These are phyloP conservation scores for Babesia ovis DNA, from an alignment of 169 alveolate genomes.

Conservation along the genomic window DNA sequence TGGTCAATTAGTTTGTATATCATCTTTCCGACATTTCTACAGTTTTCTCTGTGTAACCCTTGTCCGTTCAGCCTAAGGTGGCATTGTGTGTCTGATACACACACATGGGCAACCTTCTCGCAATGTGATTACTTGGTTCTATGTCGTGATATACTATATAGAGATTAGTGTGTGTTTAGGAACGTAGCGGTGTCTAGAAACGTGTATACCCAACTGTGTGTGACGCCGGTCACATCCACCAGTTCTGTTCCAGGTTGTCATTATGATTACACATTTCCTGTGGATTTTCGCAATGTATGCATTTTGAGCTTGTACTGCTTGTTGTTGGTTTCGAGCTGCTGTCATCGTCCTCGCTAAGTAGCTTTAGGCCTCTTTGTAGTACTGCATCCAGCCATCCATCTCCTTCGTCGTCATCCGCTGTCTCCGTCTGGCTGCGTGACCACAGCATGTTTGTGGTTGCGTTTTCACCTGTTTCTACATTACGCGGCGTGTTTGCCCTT, in stretches of 20 bases:
- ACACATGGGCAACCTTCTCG: too few species aligned
- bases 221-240: constrained; percentile 29
- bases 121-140: too few species aligned
- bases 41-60: too few species aligned
- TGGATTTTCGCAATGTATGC: neutral
- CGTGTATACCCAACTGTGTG: constrained; percentile 3
- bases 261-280: constrained; percentile 6
- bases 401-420: constrained; percentile 53
- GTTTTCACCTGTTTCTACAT: neutral
- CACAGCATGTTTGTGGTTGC: neutral
- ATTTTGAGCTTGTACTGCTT: neutral
- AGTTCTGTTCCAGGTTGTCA: neutral
- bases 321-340: too few species aligned
- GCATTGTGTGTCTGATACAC: too few species aligned
- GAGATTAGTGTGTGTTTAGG: too few species aligned
- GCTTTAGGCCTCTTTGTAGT: constrained; percentile 42
- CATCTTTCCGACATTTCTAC: constrained; percentile 56
- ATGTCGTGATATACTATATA: too few species aligned
- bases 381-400: constrained; percentile 62
- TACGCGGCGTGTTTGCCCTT: neutral
- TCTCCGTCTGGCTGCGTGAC: neutral
- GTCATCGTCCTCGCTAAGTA: constrained; percentile 23
- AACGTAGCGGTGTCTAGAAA: neutral
- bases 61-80: too few species aligned
- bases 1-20: constrained; percentile 68